Evolutionary conservation across 495 filamentous ascomycete species (phyloP), one percentile per base, ranked within the genome.

Genomic region (Aspergillus indologenus): DNA sequence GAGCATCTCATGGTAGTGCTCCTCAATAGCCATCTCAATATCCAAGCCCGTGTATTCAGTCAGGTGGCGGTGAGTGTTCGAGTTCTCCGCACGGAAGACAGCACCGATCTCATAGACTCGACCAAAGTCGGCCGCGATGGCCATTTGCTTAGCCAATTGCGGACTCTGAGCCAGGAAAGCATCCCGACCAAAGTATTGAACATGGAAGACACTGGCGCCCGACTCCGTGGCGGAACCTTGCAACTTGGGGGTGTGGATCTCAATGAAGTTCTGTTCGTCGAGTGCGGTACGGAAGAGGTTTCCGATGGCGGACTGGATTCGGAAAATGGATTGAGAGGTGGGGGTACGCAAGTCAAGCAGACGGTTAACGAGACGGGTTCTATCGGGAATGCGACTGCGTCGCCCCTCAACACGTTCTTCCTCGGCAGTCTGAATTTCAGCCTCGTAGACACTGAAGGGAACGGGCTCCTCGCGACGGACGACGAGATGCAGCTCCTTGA

Each of bases 41-140:
- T 98, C 93, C 56, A 98, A 82, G 58, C 93, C 92, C 14, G 90
- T 96, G 73, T 96, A 97, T 70, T 96, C 93, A 3, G 91, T 97
- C 86, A 96, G 86, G 68, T 96, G 93, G 54, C 93, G 83, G 61
- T 95, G 91, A 0, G 93, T 96, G 65, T 96, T 96, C 45, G 87
- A 90, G 75, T 97, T 96, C 77, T 96, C 92, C 2, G 93, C 93
- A 58, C 91, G 84, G 82, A 96, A 97, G 4, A 96, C 91, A 0
- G 89, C 87, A 3, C 90, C 90, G 49, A 96, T 88, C 68, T 92
- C 88, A 67, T 90, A 96, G 18, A 97, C 92, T 54, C 88, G 86
- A 66, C 90, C 86, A 61, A 93, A 85, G 51, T 94, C 92, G 48
- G 91, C 89, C 15, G 91, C 90, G 60, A 96, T 94, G 57, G 90